phyloP scores from a whole-genome alignment of 257 asterid genomes.

The Lycium ferocissimum region DNA sequence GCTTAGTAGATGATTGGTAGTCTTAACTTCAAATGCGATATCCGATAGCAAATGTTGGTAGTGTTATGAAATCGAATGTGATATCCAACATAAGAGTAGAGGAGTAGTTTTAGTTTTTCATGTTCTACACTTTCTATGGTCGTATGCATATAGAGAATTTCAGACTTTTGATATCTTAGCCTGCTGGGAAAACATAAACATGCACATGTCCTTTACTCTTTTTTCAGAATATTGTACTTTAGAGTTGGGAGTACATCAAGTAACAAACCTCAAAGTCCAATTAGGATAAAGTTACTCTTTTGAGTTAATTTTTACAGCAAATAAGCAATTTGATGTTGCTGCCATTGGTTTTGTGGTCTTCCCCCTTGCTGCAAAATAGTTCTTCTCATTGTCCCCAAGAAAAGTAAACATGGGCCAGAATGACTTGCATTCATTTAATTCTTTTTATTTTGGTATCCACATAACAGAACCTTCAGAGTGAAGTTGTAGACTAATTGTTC shows the following conservation, averaged over 20 bases:
- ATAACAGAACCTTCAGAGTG: not conserved
- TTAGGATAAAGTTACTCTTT: not conserved
- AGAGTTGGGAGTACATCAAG: not conserved
- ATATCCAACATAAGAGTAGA: not conserved
- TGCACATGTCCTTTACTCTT: constrained; percentile 8
- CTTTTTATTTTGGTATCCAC: not conserved
- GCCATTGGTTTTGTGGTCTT: not conserved
- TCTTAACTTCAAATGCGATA: constrained; percentile 5
- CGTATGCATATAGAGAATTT: not conserved
- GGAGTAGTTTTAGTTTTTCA: not conserved
- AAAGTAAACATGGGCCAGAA: no score
- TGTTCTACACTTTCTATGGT: not conserved
- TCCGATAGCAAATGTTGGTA: not conserved
- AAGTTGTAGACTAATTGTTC: not conserved
- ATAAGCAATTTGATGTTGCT: not conserved
- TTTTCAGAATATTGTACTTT: not conserved
- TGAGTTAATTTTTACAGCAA: not conserved
- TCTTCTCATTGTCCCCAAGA: not conserved
- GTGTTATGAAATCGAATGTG: not conserved
- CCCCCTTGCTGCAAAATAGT: not conserved
- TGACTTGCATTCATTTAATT: not conserved
- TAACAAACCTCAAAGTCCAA: not conserved
- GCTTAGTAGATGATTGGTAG: constrained; percentile 18
- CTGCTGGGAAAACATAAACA: not conserved
- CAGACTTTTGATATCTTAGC: not conserved